These are phyloP conservation scores for Pseudocercospora crystallina DNA, from an alignment of 2,329 filamentous ascomycete species.

Conservation along the genomic window DNA sequence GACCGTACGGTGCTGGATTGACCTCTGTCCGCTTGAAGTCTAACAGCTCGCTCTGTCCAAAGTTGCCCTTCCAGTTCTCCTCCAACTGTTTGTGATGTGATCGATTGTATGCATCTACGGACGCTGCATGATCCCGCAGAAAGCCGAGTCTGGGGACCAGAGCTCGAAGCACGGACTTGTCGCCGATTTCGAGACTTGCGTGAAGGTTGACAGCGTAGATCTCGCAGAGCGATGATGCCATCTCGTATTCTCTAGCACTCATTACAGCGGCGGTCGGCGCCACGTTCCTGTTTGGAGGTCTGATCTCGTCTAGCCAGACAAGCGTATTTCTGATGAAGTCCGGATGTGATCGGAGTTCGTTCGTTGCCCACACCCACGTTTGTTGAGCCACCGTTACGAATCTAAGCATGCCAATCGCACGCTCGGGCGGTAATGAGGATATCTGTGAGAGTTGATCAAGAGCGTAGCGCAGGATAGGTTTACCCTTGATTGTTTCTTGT, in stretches of 20 bases:
- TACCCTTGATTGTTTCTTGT: constrained; percentile 51
- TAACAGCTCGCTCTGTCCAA: constrained; percentile 68
- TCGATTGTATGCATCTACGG: constrained; percentile 78
- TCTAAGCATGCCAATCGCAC: constrained; percentile 74
- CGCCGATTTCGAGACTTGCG: constrained; percentile 73
- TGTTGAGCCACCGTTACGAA: constrained; percentile 89
- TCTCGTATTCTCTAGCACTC: constrained; percentile 44
- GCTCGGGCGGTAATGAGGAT: constrained; percentile 60
- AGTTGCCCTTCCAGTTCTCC: constrained; percentile 78
- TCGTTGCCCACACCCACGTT: constrained; percentile 93
- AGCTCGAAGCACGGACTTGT: constrained; percentile 65
- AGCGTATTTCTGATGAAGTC: constrained; percentile 72
- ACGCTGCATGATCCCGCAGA: constrained; percentile 73
- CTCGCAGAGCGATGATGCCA: constrained; percentile 82
- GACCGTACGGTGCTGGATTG: constrained; percentile 55
- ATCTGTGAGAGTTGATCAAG: constrained; percentile 67
- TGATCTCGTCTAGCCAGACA: constrained; percentile 63
- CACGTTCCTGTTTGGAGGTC: constrained; percentile 45
- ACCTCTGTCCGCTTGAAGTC: constrained; percentile 76
- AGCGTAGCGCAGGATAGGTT: constrained; percentile 73
- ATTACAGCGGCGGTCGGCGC: constrained; percentile 29
- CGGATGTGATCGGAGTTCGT: constrained; percentile 71
- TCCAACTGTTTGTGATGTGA: constrained; percentile 84
- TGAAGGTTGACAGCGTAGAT: constrained; percentile 90
- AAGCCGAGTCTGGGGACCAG: constrained; percentile 76